A percentile compares a stretch with the other conserved stretches of the same genome.
Evolutionary conservation across 2,329 filamentous ascomycete genomes (phyloP).

Genomic region (Fusarium beomiforme): DNA sequence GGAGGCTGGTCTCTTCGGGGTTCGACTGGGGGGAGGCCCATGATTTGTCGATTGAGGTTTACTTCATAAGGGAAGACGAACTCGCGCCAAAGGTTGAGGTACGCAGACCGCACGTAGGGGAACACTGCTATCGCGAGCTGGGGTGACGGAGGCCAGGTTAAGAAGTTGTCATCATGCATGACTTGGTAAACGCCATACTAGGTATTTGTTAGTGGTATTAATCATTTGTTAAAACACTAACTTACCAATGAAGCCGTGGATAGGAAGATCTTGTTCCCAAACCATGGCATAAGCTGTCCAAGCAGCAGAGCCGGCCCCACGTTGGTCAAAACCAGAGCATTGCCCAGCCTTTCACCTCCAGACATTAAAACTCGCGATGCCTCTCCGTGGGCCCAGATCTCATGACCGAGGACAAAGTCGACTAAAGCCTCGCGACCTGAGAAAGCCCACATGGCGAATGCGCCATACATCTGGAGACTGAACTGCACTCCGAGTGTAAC

Average conservation of each 20-base stretch:
- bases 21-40: constrained; percentile 51
- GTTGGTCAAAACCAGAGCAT: constrained; percentile 53
- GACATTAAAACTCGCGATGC: constrained; percentile 35
- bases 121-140: constrained; percentile 61
- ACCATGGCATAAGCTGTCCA: constrained; percentile 54
- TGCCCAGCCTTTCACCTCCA: constrained; percentile 46
- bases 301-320: constrained; percentile 59
- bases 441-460: constrained; percentile 61
- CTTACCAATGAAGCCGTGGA: constrained; percentile 56
- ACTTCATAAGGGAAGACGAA: constrained; percentile 59
- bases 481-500: constrained; percentile 60
- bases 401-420: constrained; percentile 53
- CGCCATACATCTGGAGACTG: constrained; percentile 64
- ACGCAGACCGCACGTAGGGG: constrained; percentile 57
- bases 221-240: background rate
- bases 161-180: constrained; percentile 56
- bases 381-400: constrained; percentile 44
- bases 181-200: constrained; percentile 61
- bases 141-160: constrained; percentile 64
- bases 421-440: constrained; percentile 59
- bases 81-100: constrained; percentile 58
- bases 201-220: background rate
- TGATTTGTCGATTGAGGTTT: constrained; percentile 58
- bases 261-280: constrained; percentile 55
- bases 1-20: constrained; percentile 31